Percentiles rank a stretch among this genome's conserved stretches.
These are phyloP conservation scores for Urochloa ruziziensis DNA, from an alignment of 176 grass and related monocot genomes.

Conservation along the genomic window DNA sequence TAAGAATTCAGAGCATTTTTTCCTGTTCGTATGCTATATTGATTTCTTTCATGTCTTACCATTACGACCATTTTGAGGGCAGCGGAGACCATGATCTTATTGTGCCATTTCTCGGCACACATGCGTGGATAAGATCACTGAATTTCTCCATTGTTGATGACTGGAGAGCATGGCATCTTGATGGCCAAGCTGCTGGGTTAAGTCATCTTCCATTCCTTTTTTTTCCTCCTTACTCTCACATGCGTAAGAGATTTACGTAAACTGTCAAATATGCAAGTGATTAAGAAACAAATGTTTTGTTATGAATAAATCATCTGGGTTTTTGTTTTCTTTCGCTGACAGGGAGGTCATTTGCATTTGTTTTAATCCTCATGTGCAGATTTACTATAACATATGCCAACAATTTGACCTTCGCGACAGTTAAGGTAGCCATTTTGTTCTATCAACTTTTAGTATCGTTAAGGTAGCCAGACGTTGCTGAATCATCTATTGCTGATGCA, in stretches of 20 bases:
- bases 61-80: background rate
- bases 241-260: no score
- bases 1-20: no score
- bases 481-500: background rate
- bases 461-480: no score
- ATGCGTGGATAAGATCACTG: slow-evolving; percentile 51
- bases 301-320: no score
- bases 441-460: no score
- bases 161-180: slow-evolving; percentile 60
- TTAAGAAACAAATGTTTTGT: no score
- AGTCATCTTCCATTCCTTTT: background rate
- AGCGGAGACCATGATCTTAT: slow-evolving; percentile 54
- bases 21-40: no score
- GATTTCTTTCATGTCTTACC: no score
- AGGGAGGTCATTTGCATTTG: no score
- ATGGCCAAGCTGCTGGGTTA: slow-evolving; percentile 52
- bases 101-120: slow-evolving; percentile 44
- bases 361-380: background rate
- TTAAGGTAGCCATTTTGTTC: background rate
- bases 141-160: slow-evolving; percentile 43
- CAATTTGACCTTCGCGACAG: background rate
- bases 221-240: background rate
- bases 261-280: no score
- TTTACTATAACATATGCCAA: background rate
- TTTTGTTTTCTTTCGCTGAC: no score